Conservation (phyloP, 495 filamentous ascomycete species). For the Penicillium salamii region DNA sequence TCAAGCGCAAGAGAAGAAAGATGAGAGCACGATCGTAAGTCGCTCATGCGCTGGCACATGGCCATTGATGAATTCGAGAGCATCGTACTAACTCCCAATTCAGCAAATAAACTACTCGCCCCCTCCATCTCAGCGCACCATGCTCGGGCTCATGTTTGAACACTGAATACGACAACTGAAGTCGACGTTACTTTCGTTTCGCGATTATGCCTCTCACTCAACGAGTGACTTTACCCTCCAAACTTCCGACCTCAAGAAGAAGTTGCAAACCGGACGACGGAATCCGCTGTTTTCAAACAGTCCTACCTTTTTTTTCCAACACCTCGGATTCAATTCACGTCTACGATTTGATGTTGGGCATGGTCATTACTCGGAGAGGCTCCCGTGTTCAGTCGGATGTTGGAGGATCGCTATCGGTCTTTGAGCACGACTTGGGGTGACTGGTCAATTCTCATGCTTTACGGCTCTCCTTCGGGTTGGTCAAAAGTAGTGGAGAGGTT, state of each 20-base stretch:
- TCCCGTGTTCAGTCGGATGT: conserved; percentile 41
- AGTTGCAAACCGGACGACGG: conserved; percentile 24
- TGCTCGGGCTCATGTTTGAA: conserved; percentile 43
- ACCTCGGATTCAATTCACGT: conserved; percentile 29
- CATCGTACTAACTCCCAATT: conserved; percentile 24
- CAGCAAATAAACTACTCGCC: conserved; percentile 73
- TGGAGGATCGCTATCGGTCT: conserved; percentile 26
- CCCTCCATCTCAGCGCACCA: conserved; percentile 59
- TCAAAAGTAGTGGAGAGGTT: conserved; percentile 43
- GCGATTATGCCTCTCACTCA: conserved; percentile 30
- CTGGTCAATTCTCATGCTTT: conserved; percentile 41
- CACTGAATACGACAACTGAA: conserved; percentile 43
- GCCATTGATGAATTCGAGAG: conserved; percentile 1
- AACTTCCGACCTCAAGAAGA: conserved; percentile 25
- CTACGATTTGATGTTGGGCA: conserved; percentile 18
- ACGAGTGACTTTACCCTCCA: conserved; percentile 27
- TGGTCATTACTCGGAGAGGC: conserved; percentile 30
- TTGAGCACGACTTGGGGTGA: conserved; percentile 30
- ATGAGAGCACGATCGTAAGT: conserved; percentile 87
- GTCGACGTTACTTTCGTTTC: conserved; percentile 39
- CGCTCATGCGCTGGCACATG: conserved; percentile 5
- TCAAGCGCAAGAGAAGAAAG: conserved; percentile 99
- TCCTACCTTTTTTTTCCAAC: conserved; percentile 24
- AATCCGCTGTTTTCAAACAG: conserved; percentile 34
- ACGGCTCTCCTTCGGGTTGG: conserved; percentile 14